Evolutionary conservation across 441 rosid species (phyloP), one percentile per base, ranked within the genome.

Genomic region (Pelargonium myrrhifolium): DNA sequence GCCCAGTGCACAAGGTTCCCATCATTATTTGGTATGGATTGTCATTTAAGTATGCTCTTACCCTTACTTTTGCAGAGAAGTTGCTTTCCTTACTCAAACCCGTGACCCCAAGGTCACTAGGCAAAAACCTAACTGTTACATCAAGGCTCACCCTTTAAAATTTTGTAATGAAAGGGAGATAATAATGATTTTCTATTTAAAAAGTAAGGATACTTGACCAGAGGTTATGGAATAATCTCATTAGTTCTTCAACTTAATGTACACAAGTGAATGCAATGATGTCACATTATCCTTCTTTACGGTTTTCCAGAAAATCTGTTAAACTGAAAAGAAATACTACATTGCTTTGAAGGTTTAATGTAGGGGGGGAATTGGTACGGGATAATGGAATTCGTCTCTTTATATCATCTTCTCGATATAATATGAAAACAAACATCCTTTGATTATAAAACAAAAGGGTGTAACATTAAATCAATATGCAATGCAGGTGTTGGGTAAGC

Each of bases 341-440:
- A 11, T 18, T 55, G 60, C 60, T 7, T 15, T 63, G 49, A 35
- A n/a, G 26, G 47, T 63, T 20, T 17, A 31, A 20, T 63, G 10
- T 39, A 15, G 2, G 26, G 3, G 20, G 39, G 39, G n/a, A 63
- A 63, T 63, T n/a, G 39, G 24, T 22, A 35, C 22, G 17, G 47
- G 9, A 39, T 10, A 37, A 63, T 63, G 66, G 66, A 63, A 35
- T 9, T 40, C 66, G 35, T 62, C 58, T 26, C 37, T 14, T 2
- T n/a, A 28, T n/a, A 1, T 37, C 3, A 26, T 12, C 40, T 61
- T 61, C 63, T 59, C n/a, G 37, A 59, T 59, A 11, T 11, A 59
- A 59, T 31, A 31, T 31, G 35, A 2, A 31, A 5, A 31, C 35
- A 31, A 31, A 31, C 35, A 31, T 31, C 35, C 35, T 31, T 31